Evolutionary conservation across 2,329 filamentous ascomycete species (phyloP), one percentile per base, ranked within the genome.

Genomic region (Tympanopsis confertula): DNA sequence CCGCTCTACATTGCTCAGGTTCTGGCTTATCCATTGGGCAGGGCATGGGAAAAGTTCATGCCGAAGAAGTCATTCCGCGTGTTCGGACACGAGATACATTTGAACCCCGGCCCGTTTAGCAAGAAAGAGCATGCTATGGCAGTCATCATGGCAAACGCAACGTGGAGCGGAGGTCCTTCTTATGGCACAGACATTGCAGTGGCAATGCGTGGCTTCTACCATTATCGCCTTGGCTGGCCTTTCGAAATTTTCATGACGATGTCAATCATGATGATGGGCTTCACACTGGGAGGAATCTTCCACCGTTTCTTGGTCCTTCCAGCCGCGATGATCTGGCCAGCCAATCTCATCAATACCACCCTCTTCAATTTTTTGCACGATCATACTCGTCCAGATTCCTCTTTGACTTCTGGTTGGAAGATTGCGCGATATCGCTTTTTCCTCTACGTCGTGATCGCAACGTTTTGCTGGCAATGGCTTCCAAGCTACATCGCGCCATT

Each of bases 291-390:
- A 5, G 76, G 76, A 3, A 51, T 80, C 40, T 61, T 66, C 19
- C 62, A 74, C 17, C 65, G 71, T 24, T 80, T 75, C 55, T 63
- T 81, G 19, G 66, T 75, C 19, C 71, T 62, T 55, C 76, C 73
- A 1, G 72, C 75, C 2, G 66, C 72, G 38, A 79, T 79, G 74
- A 71, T 80, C 37, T 80, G 75, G 74, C 75, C 75, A 1, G 63
- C 67, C 17, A 66, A 70, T 19, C 58, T 77, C 39, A 64, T 61
- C 3, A 70, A 63, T 42, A 65, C 62, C 0, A 60, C 63, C 0
- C 55, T 74, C 5, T 62, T 74, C 42, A 55, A 62, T 20, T 60
- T 58, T 13, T 55, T 65, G 3, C 62, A 65, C 35, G 59, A 64
- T 38, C 58, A 57, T 43, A 56, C 50, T 35, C 58, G 59, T 37